phyloP scores from a whole-genome alignment of 495 filamentous ascomycete genomes.

The Recurvomyces mirabilis region DNA sequence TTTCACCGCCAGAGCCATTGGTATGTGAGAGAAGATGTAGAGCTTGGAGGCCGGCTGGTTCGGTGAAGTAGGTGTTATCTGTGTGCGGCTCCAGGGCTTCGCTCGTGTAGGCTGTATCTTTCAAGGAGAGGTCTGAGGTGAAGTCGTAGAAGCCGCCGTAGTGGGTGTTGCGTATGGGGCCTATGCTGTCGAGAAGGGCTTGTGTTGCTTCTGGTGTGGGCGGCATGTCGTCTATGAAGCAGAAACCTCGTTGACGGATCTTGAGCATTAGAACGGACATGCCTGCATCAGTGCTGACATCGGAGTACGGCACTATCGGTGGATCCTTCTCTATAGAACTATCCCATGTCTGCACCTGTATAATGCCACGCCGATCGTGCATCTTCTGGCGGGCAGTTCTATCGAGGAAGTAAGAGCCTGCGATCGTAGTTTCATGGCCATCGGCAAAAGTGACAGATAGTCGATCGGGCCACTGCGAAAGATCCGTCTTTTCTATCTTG shows the following conservation, averaged over 20 bases:
- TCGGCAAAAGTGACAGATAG: conserved; percentile 13
- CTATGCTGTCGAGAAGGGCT: conserved; percentile 61
- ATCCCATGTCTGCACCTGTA: conserved; percentile 25
- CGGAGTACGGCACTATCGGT: conserved; percentile 46
- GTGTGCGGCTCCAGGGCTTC: conserved; percentile 69
- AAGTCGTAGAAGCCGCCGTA: conserved; percentile 96
- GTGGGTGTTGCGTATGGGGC: conserved; percentile 75
- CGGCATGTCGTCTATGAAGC: conserved; percentile 57
- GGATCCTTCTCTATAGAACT: conserved; percentile 28
- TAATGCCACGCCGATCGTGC: no score
- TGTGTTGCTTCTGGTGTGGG: conserved; percentile 56
- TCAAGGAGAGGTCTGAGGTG: conserved; percentile 71
- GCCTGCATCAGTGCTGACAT: conserved; percentile 43
- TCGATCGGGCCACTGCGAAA: neutral
- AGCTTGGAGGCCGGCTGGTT: conserved; percentile 77
- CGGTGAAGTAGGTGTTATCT: conserved; percentile 87
- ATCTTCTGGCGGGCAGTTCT: no score
- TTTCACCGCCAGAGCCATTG: conserved; percentile 54
- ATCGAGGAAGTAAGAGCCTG: no score
- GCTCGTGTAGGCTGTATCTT: conserved; percentile 88
- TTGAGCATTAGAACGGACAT: conserved; percentile 44
- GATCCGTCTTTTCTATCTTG: neutral
- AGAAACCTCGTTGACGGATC: conserved; percentile 54
- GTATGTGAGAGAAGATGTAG: conserved; percentile 81
- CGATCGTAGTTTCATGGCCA: conserved; percentile 24